phyloP scores from a whole-genome alignment of 768 basidiomycete genomes.

The Russula olivacea region DNA sequence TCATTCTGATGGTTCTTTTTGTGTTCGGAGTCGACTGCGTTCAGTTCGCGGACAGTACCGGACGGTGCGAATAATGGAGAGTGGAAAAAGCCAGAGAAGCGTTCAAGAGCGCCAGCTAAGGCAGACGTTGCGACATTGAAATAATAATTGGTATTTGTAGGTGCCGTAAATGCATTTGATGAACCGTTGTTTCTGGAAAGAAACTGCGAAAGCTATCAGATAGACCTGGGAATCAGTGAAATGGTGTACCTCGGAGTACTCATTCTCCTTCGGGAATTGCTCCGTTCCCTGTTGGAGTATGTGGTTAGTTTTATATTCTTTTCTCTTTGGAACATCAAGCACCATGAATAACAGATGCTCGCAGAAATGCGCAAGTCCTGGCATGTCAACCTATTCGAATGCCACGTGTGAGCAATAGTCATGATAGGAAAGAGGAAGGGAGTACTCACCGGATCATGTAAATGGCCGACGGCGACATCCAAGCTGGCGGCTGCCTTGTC shows the following conservation, averaged over 20 bases:
- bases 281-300: conserved; percentile 55
- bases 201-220: conserved; percentile 40
- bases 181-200: conserved; percentile 76
- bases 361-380: conserved; percentile 90
- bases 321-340: conserved; percentile 25
- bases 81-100: conserved; percentile 85
- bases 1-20: conserved; percentile 93
- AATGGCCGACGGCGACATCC: conserved; percentile 90
- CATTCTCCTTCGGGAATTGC: conserved; percentile 87
- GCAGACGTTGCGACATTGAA: conserved; percentile 64
- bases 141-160: conserved; percentile 87
- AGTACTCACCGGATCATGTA: conserved; percentile 78
- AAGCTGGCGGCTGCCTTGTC: conserved; percentile 95
- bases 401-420: background rate
- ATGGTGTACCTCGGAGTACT: conserved; percentile 71
- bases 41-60: conserved; percentile 83
- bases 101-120: conserved; percentile 62
- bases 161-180: conserved; percentile 91
- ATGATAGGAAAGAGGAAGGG: background rate
- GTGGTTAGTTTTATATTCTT: background rate
- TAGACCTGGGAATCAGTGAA: background rate
- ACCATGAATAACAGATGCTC: conserved; percentile 97
- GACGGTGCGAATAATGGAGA: conserved; percentile 85
- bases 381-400: conserved; percentile 65
- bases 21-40: conserved; percentile 95